Evolutionary conservation across 805 yeast species (phyloP), one percentile per base, ranked within the genome.

Genomic region (Kazachstania martiniae): DNA sequence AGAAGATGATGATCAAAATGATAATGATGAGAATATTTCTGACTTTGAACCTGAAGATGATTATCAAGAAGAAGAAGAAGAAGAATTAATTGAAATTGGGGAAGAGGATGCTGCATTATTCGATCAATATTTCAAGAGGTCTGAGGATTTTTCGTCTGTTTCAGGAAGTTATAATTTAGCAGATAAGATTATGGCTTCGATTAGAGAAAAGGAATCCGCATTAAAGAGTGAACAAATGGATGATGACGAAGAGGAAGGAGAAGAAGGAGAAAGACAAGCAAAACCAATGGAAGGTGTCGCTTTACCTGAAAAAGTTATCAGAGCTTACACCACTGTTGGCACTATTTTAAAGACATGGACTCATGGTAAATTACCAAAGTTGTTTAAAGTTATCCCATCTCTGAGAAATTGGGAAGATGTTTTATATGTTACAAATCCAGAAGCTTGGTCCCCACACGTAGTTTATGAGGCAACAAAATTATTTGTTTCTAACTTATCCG

Each of bases 321-420:
- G 82, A 42, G 97, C 95, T 1, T 91, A 89, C 56, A 78, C 84
- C 29, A 84, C 84, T 51, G 89, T 91, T 28, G 97, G 97, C 7
- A 77, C 76, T 44, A 77, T 89, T 32, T 65, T 91, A 38, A 70
- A 85, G 14, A 75, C 93, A 4, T 91, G 93, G 74, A 80, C 87
- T 25, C 94, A 91, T 49, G 99, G 98, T 31, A 87, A 87, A 58
- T 67, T 91, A 33, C 98, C 98, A n/a, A 87, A 89, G 50, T 71
- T 93, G 21, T 91, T 91, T 66, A 91, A 91, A 54, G 94, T 91
- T 31, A 71, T 93, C 35, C 99, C 99, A 22, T 72, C 94, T 3
- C 68, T 91, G 43, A 79, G 72, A 46, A 89, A 89, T 60, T 91
- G 99, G 99, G 86, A 86, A 55, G 97, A 89, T 55, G 80, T 91